These are phyloP conservation scores for Linum tenue DNA, from an alignment of 345 rosid species.

Conservation along the genomic window DNA sequence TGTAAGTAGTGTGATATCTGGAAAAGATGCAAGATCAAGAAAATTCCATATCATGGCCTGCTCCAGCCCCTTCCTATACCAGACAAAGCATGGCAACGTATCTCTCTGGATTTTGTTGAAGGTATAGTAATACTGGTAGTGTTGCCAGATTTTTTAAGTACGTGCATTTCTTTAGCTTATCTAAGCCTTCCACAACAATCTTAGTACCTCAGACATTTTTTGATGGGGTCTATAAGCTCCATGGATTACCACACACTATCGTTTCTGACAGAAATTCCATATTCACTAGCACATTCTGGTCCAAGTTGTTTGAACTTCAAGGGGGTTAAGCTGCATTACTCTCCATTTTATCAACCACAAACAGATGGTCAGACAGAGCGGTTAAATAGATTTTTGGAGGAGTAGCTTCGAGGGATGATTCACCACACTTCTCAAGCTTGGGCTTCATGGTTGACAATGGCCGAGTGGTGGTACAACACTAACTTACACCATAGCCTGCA, in stretches of 20 bases:
- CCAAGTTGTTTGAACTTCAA: too few relatives aligned
- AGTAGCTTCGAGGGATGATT: not conserved
- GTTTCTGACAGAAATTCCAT: not conserved
- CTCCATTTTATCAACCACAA: not conserved
- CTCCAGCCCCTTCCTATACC: not conserved
- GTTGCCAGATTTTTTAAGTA: not conserved
- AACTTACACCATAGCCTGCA: not conserved
- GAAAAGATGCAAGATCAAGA: not conserved
- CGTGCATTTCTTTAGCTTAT: not conserved
- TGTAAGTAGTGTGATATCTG: not conserved
- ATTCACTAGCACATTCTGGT: not conserved
- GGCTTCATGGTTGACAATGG: not conserved
- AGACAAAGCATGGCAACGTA: not conserved
- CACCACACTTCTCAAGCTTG: not conserved
- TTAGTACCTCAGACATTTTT: not conserved
- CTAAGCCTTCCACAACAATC: not conserved
- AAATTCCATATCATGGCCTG: not conserved
- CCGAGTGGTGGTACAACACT: not conserved
- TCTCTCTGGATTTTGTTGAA: not conserved
- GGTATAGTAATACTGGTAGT: not conserved
- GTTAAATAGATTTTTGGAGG: not conserved
- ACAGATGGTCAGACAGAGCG: not conserved
- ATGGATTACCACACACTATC: not conserved
- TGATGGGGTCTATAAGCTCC: not conserved
- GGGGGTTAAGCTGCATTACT: not conserved